Evolutionary conservation across 345 rosid species (phyloP).

Genomic region (Noccaea caerulescens): DNA sequence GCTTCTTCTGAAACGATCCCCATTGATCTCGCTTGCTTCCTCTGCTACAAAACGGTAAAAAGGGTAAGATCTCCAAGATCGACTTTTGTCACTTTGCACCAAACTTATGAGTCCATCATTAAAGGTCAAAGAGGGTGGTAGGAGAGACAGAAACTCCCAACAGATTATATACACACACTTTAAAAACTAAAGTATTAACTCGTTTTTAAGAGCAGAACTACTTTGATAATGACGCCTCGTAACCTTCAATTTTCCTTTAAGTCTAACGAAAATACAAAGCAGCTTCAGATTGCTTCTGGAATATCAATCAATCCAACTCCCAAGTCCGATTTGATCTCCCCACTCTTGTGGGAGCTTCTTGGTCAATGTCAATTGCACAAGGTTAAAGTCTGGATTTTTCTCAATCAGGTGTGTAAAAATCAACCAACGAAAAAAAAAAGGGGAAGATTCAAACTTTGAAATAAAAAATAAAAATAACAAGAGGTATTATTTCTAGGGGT

Average conservation of each 20-base stretch:
- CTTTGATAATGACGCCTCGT: constrained; percentile 35
- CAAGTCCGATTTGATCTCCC: constrained; percentile 1
- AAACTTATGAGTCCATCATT: constrained; percentile 39
- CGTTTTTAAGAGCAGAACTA: constrained; percentile 20
- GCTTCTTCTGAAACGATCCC: constrained; percentile 66
- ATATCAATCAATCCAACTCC: constrained; percentile 12
- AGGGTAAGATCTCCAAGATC: constrained; percentile 18
- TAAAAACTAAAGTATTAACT: not conserved
- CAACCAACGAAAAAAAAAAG: not conserved
- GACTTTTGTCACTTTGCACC: constrained; percentile 34
- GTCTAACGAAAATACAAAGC: not conserved
- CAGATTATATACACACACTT: constrained; percentile 28
- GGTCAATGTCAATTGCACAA: constrained; percentile 19
- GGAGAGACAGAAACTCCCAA: constrained; percentile 25
- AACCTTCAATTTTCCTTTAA: not conserved
- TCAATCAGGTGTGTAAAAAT: not conserved
- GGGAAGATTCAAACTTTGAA: constrained; percentile 33
- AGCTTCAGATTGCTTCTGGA: constrained; percentile 24
- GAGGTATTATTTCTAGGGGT: not conserved
- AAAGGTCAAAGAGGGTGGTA: constrained; percentile 44
- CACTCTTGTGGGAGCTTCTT: constrained; percentile 12
- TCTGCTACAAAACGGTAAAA: constrained; percentile 9
- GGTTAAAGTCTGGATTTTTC: constrained; percentile 18
- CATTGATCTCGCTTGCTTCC: constrained; percentile 44
- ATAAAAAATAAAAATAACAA: not conserved